phyloP scores from a whole-genome alignment of 225 moss, liverwort and hornwort genomes.

The Antitrichia curtipendula region DNA sequence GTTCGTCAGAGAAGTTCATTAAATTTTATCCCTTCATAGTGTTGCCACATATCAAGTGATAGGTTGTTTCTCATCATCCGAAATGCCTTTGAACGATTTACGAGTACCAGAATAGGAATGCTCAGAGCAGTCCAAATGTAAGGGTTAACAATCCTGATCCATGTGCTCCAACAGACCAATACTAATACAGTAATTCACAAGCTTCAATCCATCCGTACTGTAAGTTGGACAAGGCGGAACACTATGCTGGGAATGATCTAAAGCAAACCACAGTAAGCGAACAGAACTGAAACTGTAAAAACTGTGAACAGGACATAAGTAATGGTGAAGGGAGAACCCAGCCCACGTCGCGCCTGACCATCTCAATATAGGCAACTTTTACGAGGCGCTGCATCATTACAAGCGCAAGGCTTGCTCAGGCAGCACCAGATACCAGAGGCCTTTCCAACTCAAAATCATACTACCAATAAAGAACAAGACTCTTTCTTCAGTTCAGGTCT shows the following conservation, averaged over 20 bases:
- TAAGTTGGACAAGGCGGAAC: rapidly evolving
- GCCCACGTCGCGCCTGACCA: background rate
- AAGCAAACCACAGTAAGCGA: too few species aligned
- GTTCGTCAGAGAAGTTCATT: constrained; percentile 37
- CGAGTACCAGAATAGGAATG: too few species aligned
- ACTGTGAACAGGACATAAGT: background rate
- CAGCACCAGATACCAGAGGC: background rate
- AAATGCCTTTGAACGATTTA: background rate
- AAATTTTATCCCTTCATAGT: constrained; percentile 19
- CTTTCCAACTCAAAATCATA: background rate
- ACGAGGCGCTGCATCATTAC: background rate
- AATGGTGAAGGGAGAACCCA: background rate
- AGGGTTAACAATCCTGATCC: background rate
- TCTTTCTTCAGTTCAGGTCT: constrained; percentile 2
- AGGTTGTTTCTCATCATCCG: constrained; percentile 1
- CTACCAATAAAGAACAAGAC: rapidly evolving
- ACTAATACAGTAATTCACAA: too few species aligned
- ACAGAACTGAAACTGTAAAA: too few species aligned
- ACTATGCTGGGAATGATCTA: background rate
- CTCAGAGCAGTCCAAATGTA: background rate
- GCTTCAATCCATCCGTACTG: too few species aligned
- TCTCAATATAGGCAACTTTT: background rate
- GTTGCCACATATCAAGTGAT: constrained; percentile 13
- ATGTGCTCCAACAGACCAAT: rapidly evolving
- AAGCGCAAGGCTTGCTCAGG: background rate